Base-by-base conservation (phyloP, 352 stramenopile species). In the Pythium aristosporum region DNA sequence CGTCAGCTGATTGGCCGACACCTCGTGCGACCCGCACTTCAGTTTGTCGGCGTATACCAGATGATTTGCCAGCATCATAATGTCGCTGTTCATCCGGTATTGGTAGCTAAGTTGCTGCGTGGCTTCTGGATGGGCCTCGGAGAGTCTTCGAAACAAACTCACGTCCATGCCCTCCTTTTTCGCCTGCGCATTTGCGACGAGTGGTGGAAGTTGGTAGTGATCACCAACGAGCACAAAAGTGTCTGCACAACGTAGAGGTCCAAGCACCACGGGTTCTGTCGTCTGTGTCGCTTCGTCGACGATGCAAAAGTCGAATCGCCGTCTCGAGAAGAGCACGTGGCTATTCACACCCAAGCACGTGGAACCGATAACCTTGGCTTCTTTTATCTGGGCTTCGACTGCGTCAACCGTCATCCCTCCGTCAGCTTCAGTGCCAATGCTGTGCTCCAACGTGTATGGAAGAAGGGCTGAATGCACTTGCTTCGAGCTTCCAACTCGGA, bases 271-370 rank as follows among this genome's bases (percentile, higher is more conserved):
- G 20, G 97, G 97, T 74, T 99, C 91, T 11, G 88, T 98, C n/a
- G 98, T 98, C 82, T 99, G 98, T 34, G 96, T 97, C 5, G 97
- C 97, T 76, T 99, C 98, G 52, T 99, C 98, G 2, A 99, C 94
- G 59, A 99, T 98, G 47, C 97, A 98, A 61, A 98, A 96, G 74
- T 99, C 98, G 68, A 99, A 99, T 18, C 93, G 68, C 46, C 96
- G 85, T 63, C 89, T 86, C 11, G 67, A 57, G 57, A 94, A 92
- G 4, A 96, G 67, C 25, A 89, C 82, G 50, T 94, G 79, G 69
- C 71, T 86, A 47, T 83, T 92, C 16, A 91, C 75, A 25, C 80
- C 83, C 18, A 96, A 50, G 58, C 87, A 96, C 12, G 87, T 96
- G 52, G 78, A 89, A 0, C 82, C 86, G 6, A 95, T 82, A 10